These are phyloP conservation scores for Elsinoe australis DNA, from an alignment of 2,329 filamentous ascomycete genomes.

Conservation along the genomic window DNA sequence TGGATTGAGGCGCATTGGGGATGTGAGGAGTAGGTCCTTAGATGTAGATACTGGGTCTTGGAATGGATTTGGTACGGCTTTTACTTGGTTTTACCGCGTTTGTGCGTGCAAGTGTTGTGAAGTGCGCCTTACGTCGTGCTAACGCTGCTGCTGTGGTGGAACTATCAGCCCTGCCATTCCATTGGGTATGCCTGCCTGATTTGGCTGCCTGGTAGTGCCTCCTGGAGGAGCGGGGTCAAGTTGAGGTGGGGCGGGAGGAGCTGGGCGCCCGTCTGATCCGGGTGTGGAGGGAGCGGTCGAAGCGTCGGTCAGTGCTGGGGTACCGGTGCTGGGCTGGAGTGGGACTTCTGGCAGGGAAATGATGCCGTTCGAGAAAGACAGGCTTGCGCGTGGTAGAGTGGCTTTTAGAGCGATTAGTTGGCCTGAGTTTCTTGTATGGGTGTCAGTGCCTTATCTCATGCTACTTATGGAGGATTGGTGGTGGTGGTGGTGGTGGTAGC, in stretches of 20 bases:
- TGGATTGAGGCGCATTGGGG: slow-evolving; percentile 54
- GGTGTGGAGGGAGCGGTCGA: not conserved
- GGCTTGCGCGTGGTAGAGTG: not conserved
- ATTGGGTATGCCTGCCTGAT: too few species aligned
- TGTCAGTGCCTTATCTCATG: too few species aligned
- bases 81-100: too few species aligned
- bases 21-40: not conserved
- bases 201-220: too few species aligned
- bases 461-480: not conserved
- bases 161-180: too few species aligned
- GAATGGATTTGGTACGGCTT: too few species aligned
- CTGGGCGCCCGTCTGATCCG: not conserved
- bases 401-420: not conserved
- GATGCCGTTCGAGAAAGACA: not conserved
- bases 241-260: not conserved
- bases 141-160: too few species aligned
- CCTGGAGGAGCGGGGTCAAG: too few species aligned
- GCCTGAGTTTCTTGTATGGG: not conserved
- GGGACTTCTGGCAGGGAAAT: not conserved
- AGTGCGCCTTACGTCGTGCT: too few species aligned
- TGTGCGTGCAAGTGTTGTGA: too few species aligned
- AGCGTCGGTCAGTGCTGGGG: not conserved
- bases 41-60: too few species aligned
- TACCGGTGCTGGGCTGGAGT: not conserved
- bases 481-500: too few species aligned